phyloP scores from a whole-genome alignment of 2,329 filamentous ascomycete genomes.

The Penicillium sp. region DNA sequence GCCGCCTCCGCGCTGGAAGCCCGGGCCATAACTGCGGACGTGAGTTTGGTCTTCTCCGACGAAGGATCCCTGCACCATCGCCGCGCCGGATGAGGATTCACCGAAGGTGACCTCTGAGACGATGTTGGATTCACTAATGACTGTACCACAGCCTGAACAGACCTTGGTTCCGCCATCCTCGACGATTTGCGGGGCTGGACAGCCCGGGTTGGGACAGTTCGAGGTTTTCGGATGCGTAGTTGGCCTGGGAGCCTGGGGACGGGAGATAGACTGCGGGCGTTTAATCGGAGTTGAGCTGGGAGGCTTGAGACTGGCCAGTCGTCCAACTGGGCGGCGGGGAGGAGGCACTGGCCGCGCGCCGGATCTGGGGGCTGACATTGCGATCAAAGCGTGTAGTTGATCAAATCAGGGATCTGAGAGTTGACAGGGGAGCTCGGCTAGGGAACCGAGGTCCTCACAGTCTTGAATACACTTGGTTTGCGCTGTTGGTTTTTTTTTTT shows the following conservation, averaged over 20 bases:
- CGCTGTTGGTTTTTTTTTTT: neutral
- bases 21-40: conserved; percentile 60
- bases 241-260: conserved; percentile 32
- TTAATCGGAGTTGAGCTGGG: conserved; percentile 39
- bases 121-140: conserved; percentile 84
- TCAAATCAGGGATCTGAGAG: neutral
- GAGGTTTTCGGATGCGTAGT: conserved; percentile 41
- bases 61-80: conserved; percentile 86
- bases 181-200: conserved; percentile 48
- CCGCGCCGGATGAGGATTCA: conserved; percentile 80
- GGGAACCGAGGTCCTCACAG: conserved; percentile 6
- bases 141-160: conserved; percentile 81
- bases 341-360: conserved; percentile 35
- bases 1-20: conserved; percentile 49
- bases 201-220: conserved; percentile 48
- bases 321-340: conserved; percentile 35
- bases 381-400: conserved; percentile 3
- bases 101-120: conserved; percentile 91
- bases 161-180: conserved; percentile 54
- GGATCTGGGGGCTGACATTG: conserved; percentile 37
- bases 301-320: conserved; percentile 44
- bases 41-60: conserved; percentile 84
- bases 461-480: neutral
- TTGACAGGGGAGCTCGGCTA: neutral
- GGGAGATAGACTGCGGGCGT: conserved; percentile 37